Evolutionary conservation across 306 rosid genomes (phyloP), one percentile per base, ranked within the genome.

Genomic region (Cucurbita maxima): DNA sequence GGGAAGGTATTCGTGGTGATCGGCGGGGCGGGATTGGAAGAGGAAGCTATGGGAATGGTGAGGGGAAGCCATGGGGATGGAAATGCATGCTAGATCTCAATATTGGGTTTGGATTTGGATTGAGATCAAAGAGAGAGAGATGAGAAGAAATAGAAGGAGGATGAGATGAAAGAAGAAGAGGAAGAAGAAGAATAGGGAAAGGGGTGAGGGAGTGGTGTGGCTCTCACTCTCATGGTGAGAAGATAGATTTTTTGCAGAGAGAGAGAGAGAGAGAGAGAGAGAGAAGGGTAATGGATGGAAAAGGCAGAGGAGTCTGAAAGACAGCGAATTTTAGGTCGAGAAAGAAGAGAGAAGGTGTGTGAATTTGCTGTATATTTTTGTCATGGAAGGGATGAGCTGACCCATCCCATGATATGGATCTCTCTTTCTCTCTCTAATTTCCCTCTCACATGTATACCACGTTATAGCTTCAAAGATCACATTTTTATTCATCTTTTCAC

Each of bases 201-300:
- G 38, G 66, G 85, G 74, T 76, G 68, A 68, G 73, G 83, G 75
- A 80, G 79, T 80, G 92, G 82, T 79, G 80, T 82, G 92, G 92
- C 92, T 90, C 96, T 90, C 92, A 92, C 91, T 88, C 90, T 90
- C 88, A 92, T 88, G 96, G 80, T 10, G 61, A 25, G 63, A 58
- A 50, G 98, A 80, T 92, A 86, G 87, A 81, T 71, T 86, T 57
- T 57, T 77, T 48, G 79, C 81, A 85, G 81, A 93, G 83, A 76
- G 12, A 25, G 34, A 30, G 34, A 30, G 34, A 30, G 34, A 30
- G 34, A n/a, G 60, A 56, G 12, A 22, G 25, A 22, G 34, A 30
- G 34, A 30, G 34, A 30, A 25, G 30, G 2, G 30, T 25, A 25
- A 25, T 25, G 30, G 30, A 47, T 54, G 34, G 20, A 82, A 86